Base-by-base conservation (phyloP, 805 yeast genomes). In the Myxozyma sirexii region DNA sequence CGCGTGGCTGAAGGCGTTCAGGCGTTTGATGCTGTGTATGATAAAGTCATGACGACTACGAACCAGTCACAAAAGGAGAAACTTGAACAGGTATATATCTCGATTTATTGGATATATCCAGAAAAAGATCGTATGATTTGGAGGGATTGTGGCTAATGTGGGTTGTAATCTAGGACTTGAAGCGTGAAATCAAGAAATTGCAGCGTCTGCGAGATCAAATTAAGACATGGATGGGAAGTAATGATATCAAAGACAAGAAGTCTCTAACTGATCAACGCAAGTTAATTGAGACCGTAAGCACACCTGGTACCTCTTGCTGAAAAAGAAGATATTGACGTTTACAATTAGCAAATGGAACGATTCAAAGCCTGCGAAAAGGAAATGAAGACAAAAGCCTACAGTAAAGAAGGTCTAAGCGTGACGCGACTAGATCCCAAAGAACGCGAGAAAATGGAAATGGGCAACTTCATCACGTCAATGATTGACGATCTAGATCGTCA, bases 181-280 rank as follows among this genome's bases (percentile, higher is more conserved):
- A 94, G 76, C 86, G 94, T 69, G 98, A 94, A 74, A 92, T 94
- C 75, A 93, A 94, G 75, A 93, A 91, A 74, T 80, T 93, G 59
- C 99, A 93, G 72, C 84, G 97, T 72, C 85, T 87, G 68, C 82
- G 98, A 72, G 99, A 93, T 74, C 98, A 91, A 76, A 89, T 93
- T 69, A 93, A 93, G 76, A 88, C 88, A 58, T 93, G 99, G 99
- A 76, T 91, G 72, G 84, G 93, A 44, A 92, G 93, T 67, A 88
- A 86, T 67, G 96, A 92, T 64, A 91, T 92, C 48, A 91, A 96
- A 72, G 96, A 93, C 69, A 94, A 90, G 72, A 88, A 87, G 69
- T 82, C 85, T 51, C 77, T 90, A 64, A 79, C 86, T 58, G 97
- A 93, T 69, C 88, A 91, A 70, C 79, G 94, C 63, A 78, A 80